Evolutionary conservation across 2,329 filamentous ascomycete species (phyloP).

Genomic region (Beauveria medogensis): DNA sequence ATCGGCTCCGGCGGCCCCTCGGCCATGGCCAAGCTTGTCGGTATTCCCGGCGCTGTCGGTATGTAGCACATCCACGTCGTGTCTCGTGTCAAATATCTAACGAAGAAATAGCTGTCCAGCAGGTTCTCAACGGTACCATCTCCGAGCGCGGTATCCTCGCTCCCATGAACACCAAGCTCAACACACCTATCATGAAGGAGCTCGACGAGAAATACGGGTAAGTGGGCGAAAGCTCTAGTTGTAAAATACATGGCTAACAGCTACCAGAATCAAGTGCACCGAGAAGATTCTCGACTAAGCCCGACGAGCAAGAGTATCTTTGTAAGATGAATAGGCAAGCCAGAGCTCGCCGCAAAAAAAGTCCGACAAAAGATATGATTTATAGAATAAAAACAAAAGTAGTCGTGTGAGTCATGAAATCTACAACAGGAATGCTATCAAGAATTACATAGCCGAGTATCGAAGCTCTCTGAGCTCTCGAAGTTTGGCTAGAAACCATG

Average conservation of each 20-base stretch:
- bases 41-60: conserved; percentile 49
- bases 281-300: conserved; percentile 8
- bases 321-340: background rate
- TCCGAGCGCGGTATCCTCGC: conserved; percentile 67
- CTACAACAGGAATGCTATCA: background rate
- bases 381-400: background rate
- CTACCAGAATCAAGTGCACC: conserved; percentile 6
- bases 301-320: background rate
- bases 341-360: background rate
- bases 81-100: background rate
- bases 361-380: background rate
- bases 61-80: background rate
- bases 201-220: conserved; percentile 65
- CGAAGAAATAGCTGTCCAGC: conserved; percentile 61
- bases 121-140: conserved; percentile 69
- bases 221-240: background rate
- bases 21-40: conserved; percentile 77
- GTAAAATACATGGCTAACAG: background rate
- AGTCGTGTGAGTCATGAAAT: background rate
- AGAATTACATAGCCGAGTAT: background rate
- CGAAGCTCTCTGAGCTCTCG: background rate
- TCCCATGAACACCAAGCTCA: conserved; percentile 65
- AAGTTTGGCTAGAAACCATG: background rate
- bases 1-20: conserved; percentile 69
- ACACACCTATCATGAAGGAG: conserved; percentile 66